A percentile compares a stretch with the other conserved stretches of the same genome.
Conservation (phyloP, 352 stramenopile genomes). For the Hyaloperonospora arabidopsidis region DNA sequence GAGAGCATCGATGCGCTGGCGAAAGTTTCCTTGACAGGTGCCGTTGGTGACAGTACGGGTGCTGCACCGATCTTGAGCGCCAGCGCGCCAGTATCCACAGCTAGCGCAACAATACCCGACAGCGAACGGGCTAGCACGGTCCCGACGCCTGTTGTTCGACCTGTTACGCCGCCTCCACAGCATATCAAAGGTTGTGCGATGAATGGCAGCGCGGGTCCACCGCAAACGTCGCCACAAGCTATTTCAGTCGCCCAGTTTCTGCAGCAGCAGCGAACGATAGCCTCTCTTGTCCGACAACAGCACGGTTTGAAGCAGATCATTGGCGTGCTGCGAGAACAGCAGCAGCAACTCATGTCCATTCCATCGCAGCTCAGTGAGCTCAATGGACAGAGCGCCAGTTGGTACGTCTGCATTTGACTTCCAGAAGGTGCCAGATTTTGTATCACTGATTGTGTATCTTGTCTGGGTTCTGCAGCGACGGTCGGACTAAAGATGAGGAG, state of each 20-base stretch:
- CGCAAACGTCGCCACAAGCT: constrained; percentile 46
- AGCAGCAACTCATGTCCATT: constrained; percentile 67
- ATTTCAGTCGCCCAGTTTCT: constrained; percentile 68
- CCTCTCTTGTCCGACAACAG: constrained; percentile 70
- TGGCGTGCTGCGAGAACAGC: constrained; percentile 62
- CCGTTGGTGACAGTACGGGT: constrained; percentile 2
- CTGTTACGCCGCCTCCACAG: constrained; percentile 13
- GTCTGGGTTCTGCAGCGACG: constrained; percentile 10
- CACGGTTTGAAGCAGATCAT: constrained; percentile 82
- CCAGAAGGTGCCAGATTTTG: background rate
- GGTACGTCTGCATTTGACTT: constrained; percentile 24
- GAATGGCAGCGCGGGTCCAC: constrained; percentile 16
- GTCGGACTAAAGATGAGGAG: constrained; percentile 42
- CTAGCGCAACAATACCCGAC: constrained; percentile 8
- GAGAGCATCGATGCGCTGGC: constrained; percentile 15
- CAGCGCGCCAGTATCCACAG: constrained; percentile 2
- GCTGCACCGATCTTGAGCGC: constrained; percentile 1
- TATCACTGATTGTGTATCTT: constrained; percentile 6
- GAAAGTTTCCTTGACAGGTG: constrained; percentile 5
- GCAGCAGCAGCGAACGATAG: constrained; percentile 78
- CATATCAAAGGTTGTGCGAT: constrained; percentile 11
- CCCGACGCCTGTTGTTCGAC: constrained; percentile 5
- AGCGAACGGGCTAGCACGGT: constrained; percentile 10
- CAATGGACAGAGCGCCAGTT: constrained; percentile 40
- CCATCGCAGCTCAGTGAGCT: constrained; percentile 60